Evolutionary conservation across 2,329 filamentous ascomycete species (phyloP).

Genomic region (Diaporthe sp.): DNA sequence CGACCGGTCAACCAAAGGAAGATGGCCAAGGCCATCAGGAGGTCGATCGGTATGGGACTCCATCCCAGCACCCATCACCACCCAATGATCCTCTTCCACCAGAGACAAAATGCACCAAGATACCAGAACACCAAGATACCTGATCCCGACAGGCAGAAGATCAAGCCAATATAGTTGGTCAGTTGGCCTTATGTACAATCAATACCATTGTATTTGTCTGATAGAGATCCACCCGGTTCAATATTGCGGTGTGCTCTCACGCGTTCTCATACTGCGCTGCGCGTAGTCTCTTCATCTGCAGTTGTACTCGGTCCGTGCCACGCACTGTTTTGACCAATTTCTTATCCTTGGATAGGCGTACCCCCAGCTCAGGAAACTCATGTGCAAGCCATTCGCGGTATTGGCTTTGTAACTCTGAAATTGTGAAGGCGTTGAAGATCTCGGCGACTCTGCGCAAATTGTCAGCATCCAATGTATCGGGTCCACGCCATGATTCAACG

Average conservation of each 20-base stretch:
- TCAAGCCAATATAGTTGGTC: constrained; percentile 27
- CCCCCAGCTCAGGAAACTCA: constrained; percentile 31
- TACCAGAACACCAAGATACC: constrained; percentile 32
- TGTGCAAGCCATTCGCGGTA: constrained; percentile 31
- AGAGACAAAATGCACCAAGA: constrained; percentile 41
- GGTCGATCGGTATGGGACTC: constrained; percentile 88
- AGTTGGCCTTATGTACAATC: constrained; percentile 25
- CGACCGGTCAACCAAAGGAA: constrained; percentile 91
- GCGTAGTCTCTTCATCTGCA: constrained; percentile 14
- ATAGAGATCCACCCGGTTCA: constrained; percentile 11
- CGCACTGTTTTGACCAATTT: constrained; percentile 26
- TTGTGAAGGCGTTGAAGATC: constrained; percentile 32
- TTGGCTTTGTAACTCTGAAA: constrained; percentile 25
- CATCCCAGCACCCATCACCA: constrained; percentile 93
- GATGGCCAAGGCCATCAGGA: constrained; percentile 90
- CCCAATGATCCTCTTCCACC: constrained; percentile 76
- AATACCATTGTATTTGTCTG: constrained; percentile 25
- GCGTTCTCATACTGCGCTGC: constrained; percentile 9
- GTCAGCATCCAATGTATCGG: not conserved
- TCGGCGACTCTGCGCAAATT: constrained; percentile 19
- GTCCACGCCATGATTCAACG: not conserved
- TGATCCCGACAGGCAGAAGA: constrained; percentile 18
- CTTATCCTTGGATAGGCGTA: constrained; percentile 4
- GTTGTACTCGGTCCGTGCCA: constrained; percentile 31
- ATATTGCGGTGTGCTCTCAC: not conserved